Evolutionary conservation across 371 early-diverging fungal genomes (phyloP), one percentile per base, ranked within the genome.

Genomic region (Dichotomocladium elegans): DNA sequence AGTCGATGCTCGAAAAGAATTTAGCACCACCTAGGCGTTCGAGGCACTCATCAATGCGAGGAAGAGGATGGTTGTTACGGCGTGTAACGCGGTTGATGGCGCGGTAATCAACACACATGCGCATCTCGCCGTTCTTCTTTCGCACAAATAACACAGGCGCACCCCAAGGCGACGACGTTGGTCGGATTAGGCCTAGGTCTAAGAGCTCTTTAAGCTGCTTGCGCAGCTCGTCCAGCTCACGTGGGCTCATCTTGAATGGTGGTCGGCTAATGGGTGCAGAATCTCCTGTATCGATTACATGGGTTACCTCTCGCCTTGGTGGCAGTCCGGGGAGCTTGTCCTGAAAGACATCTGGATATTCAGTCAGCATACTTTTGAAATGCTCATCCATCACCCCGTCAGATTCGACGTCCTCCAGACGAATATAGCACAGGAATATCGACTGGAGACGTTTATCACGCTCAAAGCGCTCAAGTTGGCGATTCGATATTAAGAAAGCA

Each of bases 81-180:
- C 5, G 2, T 11, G 51, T 50, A 1, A 50, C 40, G 12, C 30
- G 40, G 27, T 50, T 50, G 10, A 82, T 46, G 1, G 58, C 68
- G 24, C 75, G 64, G 56, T 80, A 81, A 40, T 81, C 80, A 3
- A 74, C 50, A 42, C 77, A 81, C 26, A 76, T 30, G 0, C 74
- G 61, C 29, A 76, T 42, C 1, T 52, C 26, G 1, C 74, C n/a
- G 11, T 53, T 34, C 33, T 53, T 53, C 25, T 51, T 51, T 12
- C 15, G 43, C 6, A 43, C 43, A 5, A 43, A 43, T 27, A 43
- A 15, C 17, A 52, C 42, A n/a, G 52, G 41, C 6, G 79, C 66
- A 1, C 76, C 43, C 43, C 43, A 43, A 19, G 43, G 22, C 12
- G 37, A 40, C 21, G 40, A 35, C n/a, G 15, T 26, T 61, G 0